These are phyloP conservation scores for Tilletia horrida DNA, from an alignment of 1,284 basidiomycete genomes.

Conservation along the genomic window DNA sequence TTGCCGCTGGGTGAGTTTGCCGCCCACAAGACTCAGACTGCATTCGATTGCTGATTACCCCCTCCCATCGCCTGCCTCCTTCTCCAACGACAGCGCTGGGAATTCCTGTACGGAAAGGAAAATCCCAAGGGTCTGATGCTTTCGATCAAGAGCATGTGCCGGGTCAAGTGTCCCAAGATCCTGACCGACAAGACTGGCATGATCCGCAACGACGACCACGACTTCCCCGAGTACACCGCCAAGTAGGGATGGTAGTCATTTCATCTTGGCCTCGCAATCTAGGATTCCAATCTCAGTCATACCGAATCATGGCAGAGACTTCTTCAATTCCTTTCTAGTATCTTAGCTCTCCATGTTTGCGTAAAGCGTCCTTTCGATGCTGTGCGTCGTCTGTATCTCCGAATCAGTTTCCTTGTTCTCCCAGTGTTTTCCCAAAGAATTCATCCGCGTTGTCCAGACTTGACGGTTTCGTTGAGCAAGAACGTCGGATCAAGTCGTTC, in stretches of 20 bases:
- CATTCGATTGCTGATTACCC: not conserved
- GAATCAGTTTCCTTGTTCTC: too few species aligned
- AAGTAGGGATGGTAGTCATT: too few species aligned
- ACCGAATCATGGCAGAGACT: not conserved
- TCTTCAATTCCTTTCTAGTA: not conserved
- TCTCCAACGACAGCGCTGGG: not conserved
- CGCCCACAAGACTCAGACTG: not conserved
- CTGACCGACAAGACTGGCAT: not conserved
- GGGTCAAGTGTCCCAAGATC: conserved; percentile 3
- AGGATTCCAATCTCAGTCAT: too few species aligned
- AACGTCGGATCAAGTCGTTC: too few species aligned
- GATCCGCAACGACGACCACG: not conserved
- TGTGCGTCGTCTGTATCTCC: not conserved
- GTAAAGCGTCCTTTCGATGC: not conserved
- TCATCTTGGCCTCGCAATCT: too few species aligned
- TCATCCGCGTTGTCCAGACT: too few species aligned
- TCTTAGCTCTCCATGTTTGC: too few species aligned
- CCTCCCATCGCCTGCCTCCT: not conserved
- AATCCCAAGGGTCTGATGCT: conserved; percentile 1
- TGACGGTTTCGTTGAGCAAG: too few species aligned
- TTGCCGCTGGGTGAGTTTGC: conserved; percentile 12
- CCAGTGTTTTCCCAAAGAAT: too few species aligned
- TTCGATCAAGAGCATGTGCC: conserved; percentile 11
- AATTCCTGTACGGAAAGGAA: not conserved
- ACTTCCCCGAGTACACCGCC: too few species aligned